These are phyloP conservation scores for Mycena vulgaris DNA, from an alignment of 768 basidiomycete genomes.

Conservation along the genomic window DNA sequence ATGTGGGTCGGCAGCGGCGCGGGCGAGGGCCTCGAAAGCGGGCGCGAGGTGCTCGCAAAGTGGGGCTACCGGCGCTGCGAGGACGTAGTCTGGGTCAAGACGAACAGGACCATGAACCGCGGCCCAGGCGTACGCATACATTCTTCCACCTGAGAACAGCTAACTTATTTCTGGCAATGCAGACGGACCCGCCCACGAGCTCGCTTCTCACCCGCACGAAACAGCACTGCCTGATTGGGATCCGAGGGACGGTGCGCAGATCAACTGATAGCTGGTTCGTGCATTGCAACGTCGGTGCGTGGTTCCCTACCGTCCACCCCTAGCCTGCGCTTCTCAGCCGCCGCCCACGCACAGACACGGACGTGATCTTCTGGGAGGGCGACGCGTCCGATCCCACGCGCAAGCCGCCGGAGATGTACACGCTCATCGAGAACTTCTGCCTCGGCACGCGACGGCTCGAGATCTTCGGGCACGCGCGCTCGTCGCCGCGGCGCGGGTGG, in stretches of 20 bases:
- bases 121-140: constrained; percentile 79
- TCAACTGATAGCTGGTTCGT: constrained; percentile 98
- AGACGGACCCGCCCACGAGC: constrained; percentile 91
- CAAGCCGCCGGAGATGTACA: constrained; percentile 97
- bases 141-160: constrained; percentile 15
- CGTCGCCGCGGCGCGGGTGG: constrained; percentile 90
- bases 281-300: constrained; percentile 95
- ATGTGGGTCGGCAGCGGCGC: constrained; percentile 97
- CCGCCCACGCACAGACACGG: constrained; percentile 76
- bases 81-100: constrained; percentile 99
- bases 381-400: constrained; percentile 85
- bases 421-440: constrained; percentile 97
- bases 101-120: constrained; percentile 79
- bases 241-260: constrained; percentile 94
- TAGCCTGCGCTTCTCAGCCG: constrained; percentile 30
- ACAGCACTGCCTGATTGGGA: constrained; percentile 97
- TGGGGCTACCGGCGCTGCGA: constrained; percentile 98
- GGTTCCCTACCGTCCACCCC: constrained; percentile 11
- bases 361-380: constrained; percentile 97
- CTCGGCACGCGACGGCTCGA: constrained; percentile 93
- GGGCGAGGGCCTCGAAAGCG: constrained; percentile 91
- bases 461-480: constrained; percentile 81
- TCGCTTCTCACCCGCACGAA: constrained; percentile 92
- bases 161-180: constrained; percentile 24
- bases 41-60: constrained; percentile 89